Conservation (phyloP, 1,139 yeast species). For the Hansenula lynferdii region DNA sequence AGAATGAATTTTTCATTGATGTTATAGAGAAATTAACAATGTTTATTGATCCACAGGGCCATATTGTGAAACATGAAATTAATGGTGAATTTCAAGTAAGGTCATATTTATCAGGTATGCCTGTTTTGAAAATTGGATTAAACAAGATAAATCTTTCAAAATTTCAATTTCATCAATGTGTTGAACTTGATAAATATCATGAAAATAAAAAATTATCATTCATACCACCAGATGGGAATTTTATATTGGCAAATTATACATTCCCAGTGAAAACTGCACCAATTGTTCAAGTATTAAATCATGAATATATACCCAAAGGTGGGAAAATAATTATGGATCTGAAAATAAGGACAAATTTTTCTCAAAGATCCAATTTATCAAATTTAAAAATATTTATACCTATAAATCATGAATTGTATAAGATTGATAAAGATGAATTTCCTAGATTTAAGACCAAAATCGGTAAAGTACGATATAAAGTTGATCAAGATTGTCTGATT, state of each 20-base stretch:
- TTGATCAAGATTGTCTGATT: constrained; percentile 54
- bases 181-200: constrained; percentile 55
- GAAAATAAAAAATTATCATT: constrained; percentile 53
- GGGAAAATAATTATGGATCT: constrained; percentile 38
- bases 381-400: constrained; percentile 61
- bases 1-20: constrained; percentile 75
- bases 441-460: constrained; percentile 63
- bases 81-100: constrained; percentile 62
- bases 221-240: constrained; percentile 78
- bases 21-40: constrained; percentile 63
- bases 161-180: constrained; percentile 77
- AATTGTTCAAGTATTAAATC: constrained; percentile 29
- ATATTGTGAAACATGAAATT: constrained; percentile 57
- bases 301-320: constrained; percentile 31
- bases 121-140: constrained; percentile 59
- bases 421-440: constrained; percentile 39
- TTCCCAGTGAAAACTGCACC: constrained; percentile 19
- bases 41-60: constrained; percentile 48
- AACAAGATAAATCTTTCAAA: constrained; percentile 43
- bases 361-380: constrained; percentile 56
- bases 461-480: constrained; percentile 62
- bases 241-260: constrained; percentile 49
- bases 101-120: constrained; percentile 77
- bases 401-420: constrained; percentile 31
- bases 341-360: constrained; percentile 52